These are phyloP conservation scores for Dactylorhiza incarnata DNA, from an alignment of 106 monocot genomes.

Conservation along the genomic window DNA sequence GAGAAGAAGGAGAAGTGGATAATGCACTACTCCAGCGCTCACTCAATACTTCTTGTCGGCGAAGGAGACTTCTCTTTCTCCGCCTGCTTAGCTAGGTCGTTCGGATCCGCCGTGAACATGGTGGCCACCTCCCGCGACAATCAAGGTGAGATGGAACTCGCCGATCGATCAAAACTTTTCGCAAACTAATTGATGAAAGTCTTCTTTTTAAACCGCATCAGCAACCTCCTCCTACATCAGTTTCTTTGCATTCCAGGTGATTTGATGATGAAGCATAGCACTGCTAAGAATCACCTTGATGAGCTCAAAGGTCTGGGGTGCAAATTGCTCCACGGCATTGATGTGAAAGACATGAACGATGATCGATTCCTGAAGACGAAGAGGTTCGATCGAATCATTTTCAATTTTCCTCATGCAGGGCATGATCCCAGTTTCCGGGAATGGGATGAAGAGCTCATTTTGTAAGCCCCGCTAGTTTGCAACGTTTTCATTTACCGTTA, in stretches of 20 bases:
- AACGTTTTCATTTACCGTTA: too few relatives aligned
- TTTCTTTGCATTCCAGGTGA: background rate
- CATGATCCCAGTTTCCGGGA: background rate
- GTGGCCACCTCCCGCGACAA: slow-evolving; percentile 14
- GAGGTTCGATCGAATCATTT: slow-evolving; percentile 51
- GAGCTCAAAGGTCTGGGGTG: slow-evolving; percentile 7
- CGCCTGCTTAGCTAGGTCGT: slow-evolving; percentile 10
- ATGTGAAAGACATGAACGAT: slow-evolving; percentile 18
- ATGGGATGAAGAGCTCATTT: background rate
- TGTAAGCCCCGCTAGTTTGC: too few relatives aligned
- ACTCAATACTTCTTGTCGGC: slow-evolving; percentile 17
- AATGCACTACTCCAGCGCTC: slow-evolving; percentile 15
- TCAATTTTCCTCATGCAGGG: slow-evolving; percentile 67
- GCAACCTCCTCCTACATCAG: too few relatives aligned
- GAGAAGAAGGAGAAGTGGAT: slow-evolving; percentile 6
- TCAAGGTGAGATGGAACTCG: background rate
- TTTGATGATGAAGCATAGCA: slow-evolving; percentile 6
- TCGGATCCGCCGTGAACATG: slow-evolving; percentile 14
- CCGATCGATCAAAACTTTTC: background rate
- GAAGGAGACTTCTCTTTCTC: slow-evolving; percentile 27
- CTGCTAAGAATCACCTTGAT: background rate
- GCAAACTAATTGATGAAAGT: background rate
- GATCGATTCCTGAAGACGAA: slow-evolving; percentile 15
- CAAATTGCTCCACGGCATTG: slow-evolving; percentile 11
- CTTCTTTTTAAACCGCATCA: background rate